These are phyloP conservation scores for Thecaphora thlaspeos DNA, from an alignment of 1,284 basidiomycete genomes.

Conservation along the genomic window DNA sequence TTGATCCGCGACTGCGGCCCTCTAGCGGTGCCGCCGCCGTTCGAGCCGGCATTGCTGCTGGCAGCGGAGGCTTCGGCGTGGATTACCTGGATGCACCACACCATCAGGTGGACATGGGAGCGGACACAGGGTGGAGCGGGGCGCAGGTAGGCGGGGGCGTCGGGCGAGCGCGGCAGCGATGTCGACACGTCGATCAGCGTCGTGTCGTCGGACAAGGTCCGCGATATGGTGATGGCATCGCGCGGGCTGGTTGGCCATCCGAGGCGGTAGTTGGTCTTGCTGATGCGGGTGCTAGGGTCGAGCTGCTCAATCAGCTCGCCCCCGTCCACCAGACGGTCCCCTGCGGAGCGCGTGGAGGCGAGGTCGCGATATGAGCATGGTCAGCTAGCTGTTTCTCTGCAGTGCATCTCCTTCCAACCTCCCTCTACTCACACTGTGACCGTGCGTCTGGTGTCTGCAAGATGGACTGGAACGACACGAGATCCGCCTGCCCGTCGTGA, in stretches of 20 bases:
- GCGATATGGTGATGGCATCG: slow-evolving; percentile 37
- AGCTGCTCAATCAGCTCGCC: slow-evolving; percentile 80
- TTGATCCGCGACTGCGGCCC: slow-evolving; percentile 16
- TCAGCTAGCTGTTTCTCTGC: too few species aligned
- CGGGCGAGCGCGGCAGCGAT: slow-evolving; percentile 84
- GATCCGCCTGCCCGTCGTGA: slow-evolving; percentile 65
- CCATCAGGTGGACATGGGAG: slow-evolving; percentile 81
- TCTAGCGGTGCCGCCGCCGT: too few species aligned
- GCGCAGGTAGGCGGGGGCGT: slow-evolving; percentile 89
- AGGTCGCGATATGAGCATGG: slow-evolving; percentile 7
- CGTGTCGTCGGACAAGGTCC: slow-evolving; percentile 26
- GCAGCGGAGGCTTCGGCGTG: slow-evolving; percentile 45
- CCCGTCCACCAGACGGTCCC: slow-evolving; percentile 89
- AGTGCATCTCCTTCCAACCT: too few species aligned
- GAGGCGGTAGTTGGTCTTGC: slow-evolving; percentile 82
- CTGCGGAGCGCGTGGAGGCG: slow-evolving; percentile 44
- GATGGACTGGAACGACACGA: slow-evolving; percentile 80
- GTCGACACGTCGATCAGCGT: slow-evolving; percentile 90
- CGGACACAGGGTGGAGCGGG: slow-evolving; percentile 92
- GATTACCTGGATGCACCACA: slow-evolving; percentile 85
- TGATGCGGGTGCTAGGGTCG: slow-evolving; percentile 79
- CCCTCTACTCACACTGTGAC: slow-evolving; percentile 65
- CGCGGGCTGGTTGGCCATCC: slow-evolving; percentile 88
- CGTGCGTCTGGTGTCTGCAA: slow-evolving; percentile 80
- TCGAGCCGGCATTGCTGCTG: neutral